Base-by-base conservation (phyloP, 2,329 filamentous ascomycete genomes). In the Neospermospora avenae region DNA sequence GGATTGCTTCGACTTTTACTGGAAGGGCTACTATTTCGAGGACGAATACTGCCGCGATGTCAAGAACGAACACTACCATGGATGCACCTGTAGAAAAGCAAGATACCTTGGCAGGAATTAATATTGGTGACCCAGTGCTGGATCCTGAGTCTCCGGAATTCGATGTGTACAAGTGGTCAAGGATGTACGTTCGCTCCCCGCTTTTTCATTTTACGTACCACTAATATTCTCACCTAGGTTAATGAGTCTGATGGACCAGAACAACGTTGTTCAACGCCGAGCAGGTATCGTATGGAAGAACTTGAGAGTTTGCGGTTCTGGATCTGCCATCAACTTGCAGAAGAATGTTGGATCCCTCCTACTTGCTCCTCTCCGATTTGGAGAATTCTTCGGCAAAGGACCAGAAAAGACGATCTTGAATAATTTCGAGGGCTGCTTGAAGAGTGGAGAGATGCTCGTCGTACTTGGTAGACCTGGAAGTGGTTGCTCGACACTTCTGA, bases 401-500 rank as follows among this genome's bases (percentile, higher is more conserved):
- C 73, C 77, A 0, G 79, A 80, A 63, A 85, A 83, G 66, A 78
- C 80, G 2, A 90, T 90, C 62, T 74, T 90, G 13, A 79, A 80
- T 45, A 76, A 80, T 45, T 88, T 90, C 62, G 81, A 89, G 62
- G 88, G 87, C 4, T 65, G 88, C 1, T 71, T 90, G 10, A 78
- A 82, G 61, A 80, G 77, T 28, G 87, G 87, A 5, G 86, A 91
- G 75, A 82, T 90, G 71, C 73, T 90, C 11, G 80, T 89, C 3
- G 87, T 90, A 0, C 79, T 91, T 0, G 87, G 88, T 1, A 79
- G 85, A 31, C 87, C 88, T 0, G 82, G 82, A 0, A 84, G 81
- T 3, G 86, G 86, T 2, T 89, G 86, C 73, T 83, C 79, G 48
- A 89, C 86, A 0, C 74, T 88, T 0, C 75, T 89, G 7, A 88